phyloP scores from a whole-genome alignment of 2,329 filamentous ascomycete genomes.

The Fusarium goolgardi region DNA sequence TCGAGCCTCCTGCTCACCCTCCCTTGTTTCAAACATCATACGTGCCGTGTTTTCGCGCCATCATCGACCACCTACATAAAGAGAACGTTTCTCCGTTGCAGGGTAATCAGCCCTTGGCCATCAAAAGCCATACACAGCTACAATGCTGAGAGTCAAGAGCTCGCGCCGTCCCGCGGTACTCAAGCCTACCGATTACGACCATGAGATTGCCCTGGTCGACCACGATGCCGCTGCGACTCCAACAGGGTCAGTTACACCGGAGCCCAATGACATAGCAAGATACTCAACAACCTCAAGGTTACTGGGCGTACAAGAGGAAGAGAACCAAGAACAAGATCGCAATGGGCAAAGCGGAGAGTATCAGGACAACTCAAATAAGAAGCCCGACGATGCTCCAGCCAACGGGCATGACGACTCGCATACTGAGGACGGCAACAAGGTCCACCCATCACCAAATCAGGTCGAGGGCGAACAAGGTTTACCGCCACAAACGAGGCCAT shows the following conservation, averaged over 20 bases:
- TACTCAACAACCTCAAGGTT: slow-evolving; percentile 45
- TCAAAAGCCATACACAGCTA: slow-evolving; percentile 27
- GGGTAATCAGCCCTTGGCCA: slow-evolving; percentile 28
- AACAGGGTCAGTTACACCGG: slow-evolving; percentile 32
- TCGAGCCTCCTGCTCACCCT: background rate
- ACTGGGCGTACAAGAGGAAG: slow-evolving; percentile 31
- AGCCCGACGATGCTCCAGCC: slow-evolving; percentile 9
- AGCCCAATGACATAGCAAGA: slow-evolving; percentile 36
- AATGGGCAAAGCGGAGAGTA: slow-evolving; percentile 13
- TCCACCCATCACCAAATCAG: slow-evolving; percentile 6
- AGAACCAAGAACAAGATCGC: slow-evolving; percentile 4
- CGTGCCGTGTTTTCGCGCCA: slow-evolving; percentile 11
- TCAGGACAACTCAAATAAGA: slow-evolving; percentile 22
- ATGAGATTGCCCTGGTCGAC: slow-evolving; percentile 77
- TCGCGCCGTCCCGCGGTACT: slow-evolving; percentile 67
- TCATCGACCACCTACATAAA: slow-evolving; percentile 6
- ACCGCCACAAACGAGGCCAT: slow-evolving; percentile 45
- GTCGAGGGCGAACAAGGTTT: slow-evolving; percentile 22
- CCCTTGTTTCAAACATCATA: slow-evolving; percentile 10
- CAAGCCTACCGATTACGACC: slow-evolving; percentile 73
- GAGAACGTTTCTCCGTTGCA: slow-evolving; percentile 17
- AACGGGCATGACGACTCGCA: slow-evolving; percentile 26
- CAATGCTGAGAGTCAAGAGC: slow-evolving; percentile 55
- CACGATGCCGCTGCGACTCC: slow-evolving; percentile 52
- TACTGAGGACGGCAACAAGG: slow-evolving; percentile 25